Evolutionary conservation across 2,329 filamentous ascomycete species (phyloP).

Genomic region (Xylaria sp.): DNA sequence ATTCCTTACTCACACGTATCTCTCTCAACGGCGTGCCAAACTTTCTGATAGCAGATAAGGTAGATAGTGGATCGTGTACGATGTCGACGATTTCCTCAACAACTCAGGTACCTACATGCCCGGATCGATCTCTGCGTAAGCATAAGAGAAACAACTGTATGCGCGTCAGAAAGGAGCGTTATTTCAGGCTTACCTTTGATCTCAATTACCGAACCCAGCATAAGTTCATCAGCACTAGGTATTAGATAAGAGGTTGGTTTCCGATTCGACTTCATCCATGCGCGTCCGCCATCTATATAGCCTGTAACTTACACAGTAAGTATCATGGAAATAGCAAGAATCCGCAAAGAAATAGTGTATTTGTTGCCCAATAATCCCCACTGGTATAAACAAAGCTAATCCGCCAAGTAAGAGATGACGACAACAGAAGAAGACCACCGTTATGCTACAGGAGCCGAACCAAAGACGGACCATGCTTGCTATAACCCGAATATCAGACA

Average conservation of each 20-base stretch:
- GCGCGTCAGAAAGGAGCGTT: not conserved
- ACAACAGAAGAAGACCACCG: not conserved
- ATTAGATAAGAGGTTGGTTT: not conserved
- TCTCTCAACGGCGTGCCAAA: not conserved
- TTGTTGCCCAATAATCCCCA: not conserved
- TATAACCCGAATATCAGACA: not conserved
- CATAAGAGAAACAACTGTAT: not conserved
- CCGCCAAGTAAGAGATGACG: not conserved
- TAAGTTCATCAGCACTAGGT: not conserved
- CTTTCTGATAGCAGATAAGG: not conserved
- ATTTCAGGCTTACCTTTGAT: not conserved
- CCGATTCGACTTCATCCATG: not conserved
- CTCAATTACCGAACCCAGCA: not conserved
- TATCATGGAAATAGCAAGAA: not conserved
- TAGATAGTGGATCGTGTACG: not conserved
- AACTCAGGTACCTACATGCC: not conserved
- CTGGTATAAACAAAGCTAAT: slow-evolving; percentile 16
- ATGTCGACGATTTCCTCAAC: not conserved
- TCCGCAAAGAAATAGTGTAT: not conserved
- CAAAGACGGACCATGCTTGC: not conserved
- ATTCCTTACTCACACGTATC: not conserved
- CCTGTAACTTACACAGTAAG: too few species aligned
- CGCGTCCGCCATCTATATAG: too few species aligned
- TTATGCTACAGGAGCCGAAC: slow-evolving; percentile 20
- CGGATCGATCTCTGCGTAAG: not conserved